phyloP scores from a whole-genome alignment of 2,329 filamentous ascomycete species.

The Exophiala alcalophila region DNA sequence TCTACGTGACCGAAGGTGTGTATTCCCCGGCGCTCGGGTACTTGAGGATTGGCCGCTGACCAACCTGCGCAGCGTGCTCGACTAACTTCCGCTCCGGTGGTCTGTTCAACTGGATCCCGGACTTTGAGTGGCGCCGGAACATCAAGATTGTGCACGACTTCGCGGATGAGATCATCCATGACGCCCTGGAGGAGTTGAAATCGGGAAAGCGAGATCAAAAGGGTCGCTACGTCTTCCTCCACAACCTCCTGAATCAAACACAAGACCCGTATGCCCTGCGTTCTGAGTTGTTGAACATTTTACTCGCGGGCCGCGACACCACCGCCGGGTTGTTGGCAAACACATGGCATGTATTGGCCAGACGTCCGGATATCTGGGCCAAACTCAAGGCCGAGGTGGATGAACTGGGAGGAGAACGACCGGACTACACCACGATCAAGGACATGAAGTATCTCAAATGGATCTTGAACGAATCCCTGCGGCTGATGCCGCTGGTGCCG shows the following conservation, averaged over 20 bases:
- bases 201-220: constrained; percentile 51
- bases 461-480: constrained; percentile 41
- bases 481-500: constrained; percentile 42
- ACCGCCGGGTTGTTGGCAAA: constrained; percentile 38
- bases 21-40: not conserved
- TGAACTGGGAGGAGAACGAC: constrained; percentile 21
- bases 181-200: constrained; percentile 20
- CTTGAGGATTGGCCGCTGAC: constrained; percentile 1
- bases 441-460: constrained; percentile 31
- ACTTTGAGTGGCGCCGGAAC: constrained; percentile 21
- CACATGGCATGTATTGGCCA: constrained; percentile 35
- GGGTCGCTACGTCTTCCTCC: constrained; percentile 32
- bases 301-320: constrained; percentile 40
- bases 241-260: constrained; percentile 27
- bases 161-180: constrained; percentile 25
- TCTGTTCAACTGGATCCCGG: constrained; percentile 21
- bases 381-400: constrained; percentile 43
- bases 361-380: constrained; percentile 37
- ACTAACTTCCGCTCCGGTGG: constrained; percentile 23
- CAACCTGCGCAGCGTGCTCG: constrained; percentile 9
- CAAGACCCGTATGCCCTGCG: constrained; percentile 25
- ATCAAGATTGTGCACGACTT: constrained; percentile 28
- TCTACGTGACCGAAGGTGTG: constrained; percentile 23
- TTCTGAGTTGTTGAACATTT: constrained; percentile 36
- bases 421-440: constrained; percentile 28